These are phyloP conservation scores for Pseudoperonospora humuli DNA, from an alignment of 352 stramenopile genomes.

Conservation along the genomic window DNA sequence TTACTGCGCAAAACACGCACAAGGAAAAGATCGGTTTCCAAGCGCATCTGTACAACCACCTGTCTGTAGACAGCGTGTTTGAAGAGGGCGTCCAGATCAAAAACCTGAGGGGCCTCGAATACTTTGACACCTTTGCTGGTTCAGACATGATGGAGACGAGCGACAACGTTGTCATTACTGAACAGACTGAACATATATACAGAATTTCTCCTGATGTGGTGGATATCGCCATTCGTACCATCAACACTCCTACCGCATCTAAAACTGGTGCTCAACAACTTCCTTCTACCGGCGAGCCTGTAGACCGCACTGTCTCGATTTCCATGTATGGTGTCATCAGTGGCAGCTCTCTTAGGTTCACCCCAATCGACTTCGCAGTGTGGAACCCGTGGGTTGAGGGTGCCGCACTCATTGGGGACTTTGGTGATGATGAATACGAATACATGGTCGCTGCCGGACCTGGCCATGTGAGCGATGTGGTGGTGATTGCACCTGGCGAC, in stretches of 20 bases:
- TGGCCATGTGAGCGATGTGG: slow-evolving; percentile 52
- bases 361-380: slow-evolving; percentile 71
- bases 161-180: slow-evolving; percentile 33
- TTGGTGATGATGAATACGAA: slow-evolving; percentile 90
- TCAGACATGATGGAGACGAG: slow-evolving; percentile 51
- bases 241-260: no score
- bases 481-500: slow-evolving; percentile 30
- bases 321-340: slow-evolving; percentile 50
- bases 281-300: no score
- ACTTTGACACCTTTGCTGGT: slow-evolving; percentile 82
- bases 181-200: slow-evolving; percentile 85
- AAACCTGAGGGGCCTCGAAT: slow-evolving; percentile 79
- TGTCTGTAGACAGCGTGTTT: slow-evolving; percentile 76
- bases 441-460: slow-evolving; percentile 89
- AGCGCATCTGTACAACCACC: slow-evolving; percentile 92
- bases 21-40: slow-evolving; percentile 85
- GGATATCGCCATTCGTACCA: slow-evolving; percentile 39
- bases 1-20: slow-evolving; percentile 85
- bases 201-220: slow-evolving; percentile 46
- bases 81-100: slow-evolving; percentile 45
- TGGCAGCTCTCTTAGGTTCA: slow-evolving; percentile 11
- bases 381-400: slow-evolving; percentile 93
- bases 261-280: no score
- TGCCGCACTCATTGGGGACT: slow-evolving; percentile 91
- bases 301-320: slow-evolving; percentile 53